Percentiles rank a stretch among this genome's conserved stretches.
Conservation (phyloP, 2,329 filamentous ascomycete species). For the Colletotrichum sojae region DNA sequence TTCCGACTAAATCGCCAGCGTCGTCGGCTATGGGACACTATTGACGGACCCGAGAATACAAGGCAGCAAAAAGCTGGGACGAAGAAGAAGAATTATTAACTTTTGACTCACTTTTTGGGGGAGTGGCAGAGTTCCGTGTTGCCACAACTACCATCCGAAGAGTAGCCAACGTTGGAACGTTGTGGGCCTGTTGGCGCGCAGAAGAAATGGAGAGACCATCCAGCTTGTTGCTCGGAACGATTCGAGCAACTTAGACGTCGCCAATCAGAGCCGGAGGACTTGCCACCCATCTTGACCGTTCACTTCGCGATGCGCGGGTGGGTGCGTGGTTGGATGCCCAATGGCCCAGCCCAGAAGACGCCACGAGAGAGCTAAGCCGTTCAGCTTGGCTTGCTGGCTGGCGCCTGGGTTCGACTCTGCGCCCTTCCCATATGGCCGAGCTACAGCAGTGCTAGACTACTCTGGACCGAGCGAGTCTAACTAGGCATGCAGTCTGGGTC, state of each 20-base stretch:
- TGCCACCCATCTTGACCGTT: slow-evolving; percentile 11
- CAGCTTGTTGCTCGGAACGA: slow-evolving; percentile 6
- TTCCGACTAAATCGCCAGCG: neutral
- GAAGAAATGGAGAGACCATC: slow-evolving; percentile 8
- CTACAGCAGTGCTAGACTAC: neutral
- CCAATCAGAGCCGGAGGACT: slow-evolving; percentile 14
- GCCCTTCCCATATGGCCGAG: slow-evolving; percentile 1
- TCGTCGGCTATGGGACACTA: slow-evolving; percentile 29
- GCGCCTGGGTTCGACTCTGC: slow-evolving; percentile 13
- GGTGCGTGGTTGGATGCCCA: slow-evolving; percentile 7
- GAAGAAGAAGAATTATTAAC: neutral
- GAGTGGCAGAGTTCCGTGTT: slow-evolving; percentile 8
- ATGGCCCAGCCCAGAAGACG: neutral
- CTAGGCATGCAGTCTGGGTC: neutral
- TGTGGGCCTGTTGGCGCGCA: neutral
- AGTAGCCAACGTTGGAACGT: neutral
- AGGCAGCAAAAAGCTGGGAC: neutral
- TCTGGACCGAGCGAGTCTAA: slow-evolving; percentile 11
- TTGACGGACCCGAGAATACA: slow-evolving; percentile 26
- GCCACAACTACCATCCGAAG: slow-evolving; percentile 33
- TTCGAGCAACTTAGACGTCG: neutral
- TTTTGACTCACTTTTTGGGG: neutral
- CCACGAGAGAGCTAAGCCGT: slow-evolving; percentile 8
- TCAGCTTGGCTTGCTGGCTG: slow-evolving; percentile 38
- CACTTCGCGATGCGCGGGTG: slow-evolving; percentile 1